Percentiles rank a stretch among this genome's conserved stretches.
phyloP scores from a whole-genome alignment of 106 monocot species.

The Cymbidium sinense region DNA sequence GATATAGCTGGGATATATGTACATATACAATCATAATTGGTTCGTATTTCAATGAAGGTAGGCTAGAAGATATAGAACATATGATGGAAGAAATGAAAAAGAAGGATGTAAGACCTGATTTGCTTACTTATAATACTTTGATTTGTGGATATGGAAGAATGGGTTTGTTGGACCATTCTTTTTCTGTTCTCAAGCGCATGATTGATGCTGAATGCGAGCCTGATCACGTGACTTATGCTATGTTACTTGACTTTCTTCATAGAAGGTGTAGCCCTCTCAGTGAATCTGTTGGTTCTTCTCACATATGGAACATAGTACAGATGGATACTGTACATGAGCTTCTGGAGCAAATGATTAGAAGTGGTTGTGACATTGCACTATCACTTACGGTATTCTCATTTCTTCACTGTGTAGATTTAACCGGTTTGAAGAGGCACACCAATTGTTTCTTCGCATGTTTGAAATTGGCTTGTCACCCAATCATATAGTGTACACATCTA shows the following conservation, averaged over 20 bases:
- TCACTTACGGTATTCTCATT: slow-evolving; percentile 15
- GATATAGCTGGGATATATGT: slow-evolving; percentile 6
- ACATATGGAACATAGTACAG: slow-evolving; percentile 6
- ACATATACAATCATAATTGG: slow-evolving; percentile 15
- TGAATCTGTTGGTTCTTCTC: slow-evolving; percentile 9
- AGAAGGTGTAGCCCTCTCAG: slow-evolving; percentile 3
- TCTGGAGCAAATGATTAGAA: slow-evolving; percentile 12
- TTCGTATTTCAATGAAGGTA: slow-evolving; percentile 17
- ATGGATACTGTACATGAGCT: slow-evolving; percentile 14
- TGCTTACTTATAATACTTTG: slow-evolving; percentile 14
- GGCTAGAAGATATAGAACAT: slow-evolving; percentile 13
- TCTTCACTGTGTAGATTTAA: slow-evolving; percentile 14
- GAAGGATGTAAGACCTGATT: slow-evolving; percentile 10
- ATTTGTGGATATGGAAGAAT: slow-evolving; percentile 16
- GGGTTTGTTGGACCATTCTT: slow-evolving; percentile 14
- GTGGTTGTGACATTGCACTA: slow-evolving; percentile 4
- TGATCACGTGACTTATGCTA: slow-evolving; percentile 10
- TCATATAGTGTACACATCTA: slow-evolving; percentile 16
- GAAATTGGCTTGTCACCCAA: slow-evolving; percentile 13
- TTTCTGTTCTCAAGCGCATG: slow-evolving; percentile 19
- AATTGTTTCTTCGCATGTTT: slow-evolving; percentile 7
- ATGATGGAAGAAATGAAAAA: slow-evolving; percentile 16
- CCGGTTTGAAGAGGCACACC: slow-evolving; percentile 11
- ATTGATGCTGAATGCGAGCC: slow-evolving; percentile 11
- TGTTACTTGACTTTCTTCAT: slow-evolving; percentile 14